Base-by-base conservation (phyloP, 2,329 filamentous ascomycete genomes). In the Cyphellophora europaea region DNA sequence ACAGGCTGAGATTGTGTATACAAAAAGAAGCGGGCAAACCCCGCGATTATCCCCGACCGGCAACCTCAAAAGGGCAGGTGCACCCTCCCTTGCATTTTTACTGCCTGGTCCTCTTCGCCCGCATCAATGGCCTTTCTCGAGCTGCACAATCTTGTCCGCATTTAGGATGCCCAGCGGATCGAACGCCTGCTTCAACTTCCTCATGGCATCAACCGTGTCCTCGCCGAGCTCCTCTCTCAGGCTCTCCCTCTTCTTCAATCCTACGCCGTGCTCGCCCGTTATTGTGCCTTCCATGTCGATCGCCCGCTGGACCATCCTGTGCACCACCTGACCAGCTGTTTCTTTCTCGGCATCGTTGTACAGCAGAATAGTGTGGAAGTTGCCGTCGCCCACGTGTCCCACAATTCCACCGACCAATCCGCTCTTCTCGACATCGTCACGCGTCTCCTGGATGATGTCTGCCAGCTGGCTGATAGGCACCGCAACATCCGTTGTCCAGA, bases 401-500 rank as follows among this genome's bases (percentile, higher is more conserved):
- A 82, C 68, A n/a, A 84, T 81, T 27, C 70, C 72, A 14, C 69
- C 76, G 25, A 77, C 63, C 2, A 87, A 58, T 0, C 77, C 77
- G 18, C 75, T 74, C 45, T 70, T 65, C 6, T 61, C 65, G 29
- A 83, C 77, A 44, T 81, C 72, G 14, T 72, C 61, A 50, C 82
- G 82, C 1, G 79, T 82, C 32, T 74, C 65, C 43, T 82, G 77
- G 32, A 88, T 82, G 35, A 87, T 79, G 45, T 82, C 74, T 2
- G 82, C 74, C 42, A 89, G 60, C 25, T 68, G 66, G 11, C 76
- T 82, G 31, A 88, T 75, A 0, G 82, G 82, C 1, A 88, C 83
- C 0, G 82, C 82, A 13, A 88, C 82, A 52, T 89, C 83, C 0
- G 82, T 89, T 0, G 81, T 84, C 82, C 82, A 87, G 16, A 86